These are phyloP conservation scores for Yamadazyma sp. DNA, from an alignment of 805 yeast genomes.

Conservation along the genomic window DNA sequence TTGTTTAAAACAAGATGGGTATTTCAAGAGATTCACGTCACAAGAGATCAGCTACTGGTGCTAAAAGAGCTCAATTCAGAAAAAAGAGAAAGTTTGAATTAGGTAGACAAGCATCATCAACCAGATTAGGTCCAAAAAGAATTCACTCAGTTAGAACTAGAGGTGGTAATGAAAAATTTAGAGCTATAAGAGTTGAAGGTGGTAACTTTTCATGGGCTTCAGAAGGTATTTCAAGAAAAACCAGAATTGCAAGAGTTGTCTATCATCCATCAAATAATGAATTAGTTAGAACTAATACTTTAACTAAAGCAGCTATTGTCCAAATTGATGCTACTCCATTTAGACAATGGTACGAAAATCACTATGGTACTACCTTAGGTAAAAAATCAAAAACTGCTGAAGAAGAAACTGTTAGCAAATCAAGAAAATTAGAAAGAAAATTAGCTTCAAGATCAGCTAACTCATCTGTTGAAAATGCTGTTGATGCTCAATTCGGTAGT, in stretches of 20 bases:
- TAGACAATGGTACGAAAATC: constrained; percentile 99
- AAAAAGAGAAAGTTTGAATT: constrained; percentile 99
- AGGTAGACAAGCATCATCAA: constrained; percentile 99
- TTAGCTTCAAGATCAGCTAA: constrained; percentile 87
- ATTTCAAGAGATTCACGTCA: constrained; percentile 99
- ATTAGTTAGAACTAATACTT: constrained; percentile 99
- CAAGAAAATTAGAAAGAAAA: constrained; percentile 84
- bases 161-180: constrained; percentile 99
- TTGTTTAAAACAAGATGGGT: constrained; percentile 69
- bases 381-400: constrained; percentile 49
- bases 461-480: constrained; percentile 85
- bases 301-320: constrained; percentile 98
- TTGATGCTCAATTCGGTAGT: constrained; percentile 95
- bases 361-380: constrained; percentile 93
- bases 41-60: constrained; percentile 99
- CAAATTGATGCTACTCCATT: constrained; percentile 99
- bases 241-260: constrained; percentile 96
- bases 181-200: constrained; percentile 98
- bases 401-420: constrained; percentile 58
- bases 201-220: constrained; percentile 99
- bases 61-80: constrained; percentile 99
- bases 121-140: constrained; percentile 98
- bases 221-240: constrained; percentile 97
- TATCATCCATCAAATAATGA: constrained; percentile 99
- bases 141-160: constrained; percentile 99